Conservation (phyloP, 805 yeast genomes). For the Candida berthetii region DNA sequence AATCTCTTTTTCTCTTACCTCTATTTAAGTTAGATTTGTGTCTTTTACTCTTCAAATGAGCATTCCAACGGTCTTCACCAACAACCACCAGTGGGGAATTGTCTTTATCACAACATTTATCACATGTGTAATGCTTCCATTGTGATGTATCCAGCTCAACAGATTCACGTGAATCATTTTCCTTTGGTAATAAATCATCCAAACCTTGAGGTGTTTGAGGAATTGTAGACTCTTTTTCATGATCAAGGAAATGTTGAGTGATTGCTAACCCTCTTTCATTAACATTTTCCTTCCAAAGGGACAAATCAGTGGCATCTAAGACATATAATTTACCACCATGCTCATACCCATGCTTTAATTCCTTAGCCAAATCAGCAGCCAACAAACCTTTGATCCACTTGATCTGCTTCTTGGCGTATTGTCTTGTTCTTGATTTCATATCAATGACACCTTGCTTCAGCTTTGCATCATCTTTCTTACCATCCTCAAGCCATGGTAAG, state of each 20-base stretch:
- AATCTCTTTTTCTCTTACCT: slow-evolving; percentile 44
- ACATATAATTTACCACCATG: slow-evolving; percentile 63
- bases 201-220: slow-evolving; percentile 31
- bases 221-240: slow-evolving; percentile 2
- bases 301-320: slow-evolving; percentile 72
- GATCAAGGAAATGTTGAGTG: slow-evolving; percentile 31
- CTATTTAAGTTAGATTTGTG: slow-evolving; percentile 52
- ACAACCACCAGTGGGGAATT: slow-evolving; percentile 57
- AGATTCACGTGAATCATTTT: slow-evolving; percentile 2
- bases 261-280: slow-evolving; percentile 47
- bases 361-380: slow-evolving; percentile 50
- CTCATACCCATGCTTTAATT: slow-evolving; percentile 34
- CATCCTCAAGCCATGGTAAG: slow-evolving; percentile 53
- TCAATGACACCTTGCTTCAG: slow-evolving; percentile 48
- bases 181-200: slow-evolving; percentile 19
- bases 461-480: slow-evolving; percentile 9
- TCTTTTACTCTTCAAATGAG: slow-evolving; percentile 61
- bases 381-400: slow-evolving; percentile 83
- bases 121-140: slow-evolving; percentile 71
- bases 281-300: slow-evolving; percentile 54
- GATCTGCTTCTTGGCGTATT: slow-evolving; percentile 82
- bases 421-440: slow-evolving; percentile 82
- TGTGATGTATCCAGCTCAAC: slow-evolving; percentile 19
- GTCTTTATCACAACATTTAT: slow-evolving; percentile 50
- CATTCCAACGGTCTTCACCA: slow-evolving; percentile 66